Conservation (phyloP, 1,284 basidiomycete genomes). For the Rhodotorula sp. region DNA sequence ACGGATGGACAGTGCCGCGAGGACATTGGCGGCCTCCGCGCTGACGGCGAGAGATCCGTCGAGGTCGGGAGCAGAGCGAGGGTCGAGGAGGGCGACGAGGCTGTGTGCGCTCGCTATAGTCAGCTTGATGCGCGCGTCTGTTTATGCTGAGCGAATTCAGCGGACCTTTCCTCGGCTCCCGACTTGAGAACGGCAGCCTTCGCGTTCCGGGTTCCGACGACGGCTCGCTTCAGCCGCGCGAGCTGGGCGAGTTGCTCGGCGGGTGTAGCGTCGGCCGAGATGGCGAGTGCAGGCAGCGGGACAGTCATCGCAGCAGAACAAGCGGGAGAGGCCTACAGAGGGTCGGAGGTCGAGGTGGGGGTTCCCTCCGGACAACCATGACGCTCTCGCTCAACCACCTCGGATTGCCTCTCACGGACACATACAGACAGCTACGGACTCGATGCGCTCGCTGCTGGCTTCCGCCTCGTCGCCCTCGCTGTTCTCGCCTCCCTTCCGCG, state of each 20-base stretch:
- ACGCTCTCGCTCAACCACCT: not conserved
- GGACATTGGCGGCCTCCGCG: conserved; percentile 15
- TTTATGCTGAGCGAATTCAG: not conserved
- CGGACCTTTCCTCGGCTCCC: conserved; percentile 13
- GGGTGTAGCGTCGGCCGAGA: not conserved
- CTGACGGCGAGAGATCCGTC: not conserved
- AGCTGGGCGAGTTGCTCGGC: conserved; percentile 18
- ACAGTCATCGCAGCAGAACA: not conserved
- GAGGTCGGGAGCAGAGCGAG: not conserved
- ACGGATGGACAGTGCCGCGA: conserved; percentile 34
- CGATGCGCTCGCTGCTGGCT: no score
- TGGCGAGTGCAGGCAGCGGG: not conserved
- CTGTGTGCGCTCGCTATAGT: not conserved
- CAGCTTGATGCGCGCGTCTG: not conserved
- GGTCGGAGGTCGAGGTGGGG: not conserved
- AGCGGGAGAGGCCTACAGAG: not conserved
- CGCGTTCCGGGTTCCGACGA: conserved; percentile 8
- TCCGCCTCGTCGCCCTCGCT: no score
- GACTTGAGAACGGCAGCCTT: conserved; percentile 20
- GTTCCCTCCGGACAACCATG: not conserved
- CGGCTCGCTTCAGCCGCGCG: conserved; percentile 14
- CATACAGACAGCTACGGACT: no score
- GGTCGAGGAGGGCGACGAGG: conserved; percentile 12
- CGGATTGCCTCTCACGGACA: no score
- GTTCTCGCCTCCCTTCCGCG: no score